A percentile compares a stretch with the other conserved stretches of the same genome.
Conservation (phyloP, 1,284 basidiomycete genomes). For the Chalciporus piperatoides region DNA sequence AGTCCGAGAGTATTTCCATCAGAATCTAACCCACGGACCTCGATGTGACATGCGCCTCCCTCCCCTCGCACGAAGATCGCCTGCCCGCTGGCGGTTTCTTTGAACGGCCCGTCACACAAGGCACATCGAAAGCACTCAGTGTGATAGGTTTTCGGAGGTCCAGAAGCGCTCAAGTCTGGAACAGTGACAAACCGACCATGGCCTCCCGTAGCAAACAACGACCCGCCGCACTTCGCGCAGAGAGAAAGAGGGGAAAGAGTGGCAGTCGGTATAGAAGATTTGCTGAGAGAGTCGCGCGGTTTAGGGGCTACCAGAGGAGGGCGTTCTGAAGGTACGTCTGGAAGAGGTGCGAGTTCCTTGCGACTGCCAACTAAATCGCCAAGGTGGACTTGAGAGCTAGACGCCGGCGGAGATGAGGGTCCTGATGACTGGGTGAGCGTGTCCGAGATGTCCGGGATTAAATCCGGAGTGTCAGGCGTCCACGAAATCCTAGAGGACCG, state of each 20-base stretch:
- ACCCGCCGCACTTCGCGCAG: slow-evolving; percentile 55
- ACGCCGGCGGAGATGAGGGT: slow-evolving; percentile 51
- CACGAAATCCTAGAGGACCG: slow-evolving; percentile 31
- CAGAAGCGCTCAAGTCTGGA: slow-evolving; percentile 47
- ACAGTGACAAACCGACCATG: slow-evolving; percentile 65
- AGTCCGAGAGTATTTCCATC: neutral
- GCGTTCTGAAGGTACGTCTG: slow-evolving; percentile 8
- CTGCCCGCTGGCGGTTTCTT: slow-evolving; percentile 55
- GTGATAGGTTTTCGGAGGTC: slow-evolving; percentile 59
- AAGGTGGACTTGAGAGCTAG: slow-evolving; percentile 29
- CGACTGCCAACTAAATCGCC: slow-evolving; percentile 13
- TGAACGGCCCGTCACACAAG: slow-evolving; percentile 61
- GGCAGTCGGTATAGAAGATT: slow-evolving; percentile 24
- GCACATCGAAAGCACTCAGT: slow-evolving; percentile 69
- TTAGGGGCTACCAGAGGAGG: slow-evolving; percentile 22
- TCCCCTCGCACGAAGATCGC: slow-evolving; percentile 64
- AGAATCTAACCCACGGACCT: slow-evolving; percentile 43
- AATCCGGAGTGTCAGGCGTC: slow-evolving; percentile 52
- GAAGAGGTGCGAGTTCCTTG: slow-evolving; percentile 11
- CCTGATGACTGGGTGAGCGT: slow-evolving; percentile 52
- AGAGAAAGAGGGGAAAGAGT: slow-evolving; percentile 33
- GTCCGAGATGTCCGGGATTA: slow-evolving; percentile 61
- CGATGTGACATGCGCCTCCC: slow-evolving; percentile 65
- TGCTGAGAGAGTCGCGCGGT: slow-evolving; percentile 21
- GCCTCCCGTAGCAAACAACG: slow-evolving; percentile 53